Conservation (phyloP, 2,329 filamentous ascomycete species). For the Xylogone sp. region DNA sequence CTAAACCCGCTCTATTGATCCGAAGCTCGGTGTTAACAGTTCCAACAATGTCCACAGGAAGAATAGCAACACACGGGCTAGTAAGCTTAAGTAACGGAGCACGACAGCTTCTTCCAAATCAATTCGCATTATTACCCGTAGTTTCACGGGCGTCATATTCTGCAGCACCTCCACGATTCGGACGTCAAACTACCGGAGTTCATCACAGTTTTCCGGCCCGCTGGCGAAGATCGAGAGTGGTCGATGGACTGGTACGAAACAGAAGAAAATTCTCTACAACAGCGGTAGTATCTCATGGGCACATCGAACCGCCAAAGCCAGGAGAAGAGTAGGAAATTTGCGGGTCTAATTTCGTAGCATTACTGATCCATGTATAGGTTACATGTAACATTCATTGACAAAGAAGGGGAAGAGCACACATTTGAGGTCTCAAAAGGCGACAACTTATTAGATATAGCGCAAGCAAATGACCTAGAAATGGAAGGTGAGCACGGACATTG, state of each 20-base stretch:
- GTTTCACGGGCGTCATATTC: constrained; percentile 7
- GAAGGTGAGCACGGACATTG: constrained; percentile 63
- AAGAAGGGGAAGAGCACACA: constrained; percentile 72
- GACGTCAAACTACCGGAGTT: neutral
- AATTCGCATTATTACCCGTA: constrained; percentile 6
- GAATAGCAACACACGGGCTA: constrained; percentile 6
- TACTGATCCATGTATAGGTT: constrained; percentile 49
- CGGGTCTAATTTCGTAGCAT: neutral
- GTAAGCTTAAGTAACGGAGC: constrained; percentile 7
- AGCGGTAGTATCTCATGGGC: constrained; percentile 61
- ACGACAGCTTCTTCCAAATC: constrained; percentile 9
- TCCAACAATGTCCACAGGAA: neutral
- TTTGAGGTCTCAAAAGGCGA: constrained; percentile 82
- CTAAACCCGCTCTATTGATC: neutral
- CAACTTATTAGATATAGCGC: constrained; percentile 92
- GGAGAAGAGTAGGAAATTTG: constrained; percentile 74
- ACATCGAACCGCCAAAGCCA: constrained; percentile 77
- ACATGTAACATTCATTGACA: constrained; percentile 89
- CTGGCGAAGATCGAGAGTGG: neutral
- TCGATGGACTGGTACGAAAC: neutral
- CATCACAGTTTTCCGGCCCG: neutral
- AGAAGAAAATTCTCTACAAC: constrained; percentile 60
- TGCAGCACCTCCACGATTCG: neutral
- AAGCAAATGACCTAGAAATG: constrained; percentile 95
- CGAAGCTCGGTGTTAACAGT: neutral